Conservation (phyloP, 768 basidiomycete genomes). For the Terana coerulea region DNA sequence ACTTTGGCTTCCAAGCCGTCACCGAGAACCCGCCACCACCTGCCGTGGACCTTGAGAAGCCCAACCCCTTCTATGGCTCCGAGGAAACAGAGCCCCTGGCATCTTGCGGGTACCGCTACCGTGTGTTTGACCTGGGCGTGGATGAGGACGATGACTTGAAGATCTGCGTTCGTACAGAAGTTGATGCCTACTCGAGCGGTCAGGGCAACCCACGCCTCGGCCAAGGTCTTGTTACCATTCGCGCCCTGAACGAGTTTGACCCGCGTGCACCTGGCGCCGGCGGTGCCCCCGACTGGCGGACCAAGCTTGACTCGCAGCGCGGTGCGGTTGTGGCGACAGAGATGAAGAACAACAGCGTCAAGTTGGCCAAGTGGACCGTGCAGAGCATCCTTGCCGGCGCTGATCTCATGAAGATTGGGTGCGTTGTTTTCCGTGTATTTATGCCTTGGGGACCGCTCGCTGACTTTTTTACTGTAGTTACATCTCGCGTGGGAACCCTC, state of each 20-base stretch:
- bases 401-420: constrained; percentile 97
- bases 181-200: constrained; percentile 78
- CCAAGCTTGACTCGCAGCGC: constrained; percentile 93
- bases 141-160: constrained; percentile 88
- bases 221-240: constrained; percentile 83
- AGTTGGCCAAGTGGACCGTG: constrained; percentile 96
- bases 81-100: constrained; percentile 95
- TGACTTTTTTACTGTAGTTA: constrained; percentile 50
- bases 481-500: constrained; percentile 90
- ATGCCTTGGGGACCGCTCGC: background rate
- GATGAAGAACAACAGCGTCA: constrained; percentile 99
- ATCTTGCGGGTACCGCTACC: constrained; percentile 94
- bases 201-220: constrained; percentile 61
- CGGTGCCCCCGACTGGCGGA: constrained; percentile 97
- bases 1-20: constrained; percentile 96
- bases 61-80: constrained; percentile 94
- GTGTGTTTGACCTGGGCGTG: constrained; percentile 89
- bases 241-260: constrained; percentile 97
- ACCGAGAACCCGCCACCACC: constrained; percentile 61
- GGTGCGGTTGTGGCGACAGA: constrained; percentile 98
- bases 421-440: constrained; percentile 26
- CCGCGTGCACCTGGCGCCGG: constrained; percentile 85
- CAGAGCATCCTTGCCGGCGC: constrained; percentile 94
- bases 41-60: constrained; percentile 71
- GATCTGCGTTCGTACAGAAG: constrained; percentile 93